A percentile compares a stretch with the other conserved stretches of the same genome.
phyloP scores from a whole-genome alignment of 2,329 filamentous ascomycete species.

The Chaetomium sp. region DNA sequence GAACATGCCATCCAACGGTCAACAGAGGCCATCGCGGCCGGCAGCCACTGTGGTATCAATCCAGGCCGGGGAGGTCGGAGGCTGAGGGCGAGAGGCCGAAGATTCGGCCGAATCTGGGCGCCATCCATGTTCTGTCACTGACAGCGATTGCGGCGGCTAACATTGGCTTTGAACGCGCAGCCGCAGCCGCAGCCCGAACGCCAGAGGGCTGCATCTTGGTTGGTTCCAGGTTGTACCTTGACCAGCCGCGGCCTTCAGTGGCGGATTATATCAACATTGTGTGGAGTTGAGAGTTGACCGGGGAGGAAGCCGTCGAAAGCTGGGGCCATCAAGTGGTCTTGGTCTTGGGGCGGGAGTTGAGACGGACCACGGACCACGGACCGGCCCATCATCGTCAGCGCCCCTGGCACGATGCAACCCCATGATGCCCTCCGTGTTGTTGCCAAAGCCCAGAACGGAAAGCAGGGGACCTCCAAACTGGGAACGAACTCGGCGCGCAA shows the following conservation, averaged over 20 bases:
- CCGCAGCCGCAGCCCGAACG: not conserved
- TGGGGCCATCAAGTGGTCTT: not conserved
- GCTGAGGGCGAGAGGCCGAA: slow-evolving; percentile 1
- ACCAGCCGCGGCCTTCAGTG: not conserved
- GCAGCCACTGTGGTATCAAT: not conserved
- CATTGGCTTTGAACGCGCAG: slow-evolving; percentile 6
- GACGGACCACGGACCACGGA: too few species aligned
- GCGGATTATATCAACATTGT: not conserved
- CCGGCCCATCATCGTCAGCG: not conserved
- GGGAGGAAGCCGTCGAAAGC: not conserved
- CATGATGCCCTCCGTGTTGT: slow-evolving; percentile 14
- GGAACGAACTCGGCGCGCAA: slow-evolving; percentile 18
- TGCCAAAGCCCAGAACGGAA: slow-evolving; percentile 16
- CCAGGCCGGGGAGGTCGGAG: not conserved
- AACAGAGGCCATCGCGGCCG: slow-evolving; percentile 7
- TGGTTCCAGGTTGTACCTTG: slow-evolving; percentile 21
- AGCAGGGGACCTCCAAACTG: slow-evolving; percentile 7
- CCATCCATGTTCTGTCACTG: not conserved
- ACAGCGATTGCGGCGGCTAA: slow-evolving; percentile 11
- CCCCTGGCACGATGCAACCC: slow-evolving; percentile 24
- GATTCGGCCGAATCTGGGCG: slow-evolving; percentile 4
- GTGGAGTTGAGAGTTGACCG: not conserved
- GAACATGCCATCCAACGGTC: slow-evolving; percentile 7
- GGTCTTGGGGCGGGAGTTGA: not conserved
- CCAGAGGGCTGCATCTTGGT: slow-evolving; percentile 16